Evolutionary conservation across 345 rosid species (phyloP).

Genomic region (Heritiera littoralis): DNA sequence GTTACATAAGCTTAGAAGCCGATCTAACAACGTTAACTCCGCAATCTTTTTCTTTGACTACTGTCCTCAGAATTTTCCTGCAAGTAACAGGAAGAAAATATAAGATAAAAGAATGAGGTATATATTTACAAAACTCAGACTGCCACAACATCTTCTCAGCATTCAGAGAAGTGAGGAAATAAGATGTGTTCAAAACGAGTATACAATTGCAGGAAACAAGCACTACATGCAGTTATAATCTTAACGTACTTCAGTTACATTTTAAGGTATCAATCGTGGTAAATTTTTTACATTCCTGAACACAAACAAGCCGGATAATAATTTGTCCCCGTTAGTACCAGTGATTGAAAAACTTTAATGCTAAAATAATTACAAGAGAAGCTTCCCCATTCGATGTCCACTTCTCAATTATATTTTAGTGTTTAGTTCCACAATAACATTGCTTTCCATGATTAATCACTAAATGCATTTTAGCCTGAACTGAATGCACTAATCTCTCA

Average conservation of each 20-base stretch:
- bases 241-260: background rate
- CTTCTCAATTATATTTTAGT: background rate
- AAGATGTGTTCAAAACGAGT: background rate
- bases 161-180: background rate
- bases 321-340: background rate
- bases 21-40: slow-evolving; percentile 53
- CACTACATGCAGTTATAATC: background rate
- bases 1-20: slow-evolving; percentile 44
- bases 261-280: background rate
- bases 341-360: background rate
- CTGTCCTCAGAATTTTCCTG: slow-evolving; percentile 80
- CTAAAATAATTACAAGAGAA: background rate
- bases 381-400: background rate
- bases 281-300: slow-evolving; percentile 5
- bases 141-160: slow-evolving; percentile 14
- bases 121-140: slow-evolving; percentile 2
- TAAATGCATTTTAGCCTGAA: slow-evolving; percentile 1
- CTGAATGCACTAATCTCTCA: background rate
- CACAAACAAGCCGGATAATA: background rate
- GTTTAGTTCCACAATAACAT: background rate
- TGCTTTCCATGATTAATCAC: slow-evolving; percentile 4
- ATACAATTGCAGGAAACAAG: background rate
- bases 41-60: slow-evolving; percentile 68
- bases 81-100: slow-evolving; percentile 25
- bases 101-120: background rate